Conservation (phyloP, 768 basidiomycete species). For the Auricularia sp. region DNA sequence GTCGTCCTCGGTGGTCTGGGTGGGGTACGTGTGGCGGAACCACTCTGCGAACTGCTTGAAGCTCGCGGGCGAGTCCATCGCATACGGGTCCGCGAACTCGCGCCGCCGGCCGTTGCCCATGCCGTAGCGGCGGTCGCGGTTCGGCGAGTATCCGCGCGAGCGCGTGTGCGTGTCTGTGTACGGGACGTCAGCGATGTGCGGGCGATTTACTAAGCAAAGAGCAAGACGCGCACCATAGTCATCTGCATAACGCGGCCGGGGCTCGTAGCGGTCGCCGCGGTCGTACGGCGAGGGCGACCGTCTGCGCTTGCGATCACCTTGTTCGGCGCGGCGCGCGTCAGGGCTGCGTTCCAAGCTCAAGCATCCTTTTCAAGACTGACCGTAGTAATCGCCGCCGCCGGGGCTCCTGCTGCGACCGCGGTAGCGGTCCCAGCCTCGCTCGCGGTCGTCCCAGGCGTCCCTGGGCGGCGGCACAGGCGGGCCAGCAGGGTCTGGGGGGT, state of each 20-base stretch:
- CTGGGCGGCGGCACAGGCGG: slow-evolving; percentile 48
- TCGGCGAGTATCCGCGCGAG: slow-evolving; percentile 52
- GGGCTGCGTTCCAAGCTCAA: too few relatives aligned
- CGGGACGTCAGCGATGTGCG: slow-evolving; percentile 9
- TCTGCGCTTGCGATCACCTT: slow-evolving; percentile 60
- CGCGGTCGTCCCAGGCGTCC: slow-evolving; percentile 59
- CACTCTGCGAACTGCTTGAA: slow-evolving; percentile 82
- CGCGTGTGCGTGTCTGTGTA: slow-evolving; percentile 56
- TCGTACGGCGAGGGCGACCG: slow-evolving; percentile 75
- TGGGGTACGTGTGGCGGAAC: slow-evolving; percentile 70
- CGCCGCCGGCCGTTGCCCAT: neutral
- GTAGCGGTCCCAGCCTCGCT: slow-evolving; percentile 46
- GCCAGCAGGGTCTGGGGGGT: slow-evolving; percentile 46
- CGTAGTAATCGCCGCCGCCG: slow-evolving; percentile 42
- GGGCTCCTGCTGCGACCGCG: slow-evolving; percentile 75
- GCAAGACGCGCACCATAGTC: slow-evolving; percentile 55
- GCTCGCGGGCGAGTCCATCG: slow-evolving; percentile 70
- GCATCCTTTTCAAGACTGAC: slow-evolving; percentile 2
- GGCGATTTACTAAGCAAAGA: neutral
- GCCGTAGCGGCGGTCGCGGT: slow-evolving; percentile 25
- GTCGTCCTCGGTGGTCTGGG: slow-evolving; percentile 74
- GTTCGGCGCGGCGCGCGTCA: neutral
- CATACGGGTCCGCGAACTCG: slow-evolving; percentile 50
- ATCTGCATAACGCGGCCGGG: slow-evolving; percentile 71
- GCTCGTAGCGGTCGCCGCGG: slow-evolving; percentile 64